A percentile compares a stretch with the other conserved stretches of the same genome.
Conservation (phyloP, 257 asterid species). For the Rubia yunnanensis region DNA sequence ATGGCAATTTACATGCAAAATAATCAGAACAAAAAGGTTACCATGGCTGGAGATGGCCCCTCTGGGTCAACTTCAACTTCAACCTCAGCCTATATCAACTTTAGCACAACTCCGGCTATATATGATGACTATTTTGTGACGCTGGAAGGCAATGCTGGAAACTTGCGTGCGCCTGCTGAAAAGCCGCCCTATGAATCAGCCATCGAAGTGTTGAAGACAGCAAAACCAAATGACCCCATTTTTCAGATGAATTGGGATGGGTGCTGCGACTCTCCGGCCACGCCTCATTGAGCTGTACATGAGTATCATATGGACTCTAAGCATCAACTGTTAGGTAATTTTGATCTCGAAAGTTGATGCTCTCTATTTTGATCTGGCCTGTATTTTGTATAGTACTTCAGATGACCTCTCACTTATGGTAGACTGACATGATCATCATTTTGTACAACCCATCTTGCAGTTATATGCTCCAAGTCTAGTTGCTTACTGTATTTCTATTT, state of each 20-base stretch:
- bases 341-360: background rate
- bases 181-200: constrained; percentile 27
- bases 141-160: constrained; percentile 18
- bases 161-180: constrained; percentile 20
- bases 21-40: constrained; percentile 7
- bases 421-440: background rate
- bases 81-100: constrained; percentile 22
- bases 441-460: background rate
- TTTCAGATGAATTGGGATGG: constrained; percentile 43
- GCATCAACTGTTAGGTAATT: background rate
- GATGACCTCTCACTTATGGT: background rate
- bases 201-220: constrained; percentile 33
- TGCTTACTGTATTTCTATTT: background rate
- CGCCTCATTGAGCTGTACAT: background rate
- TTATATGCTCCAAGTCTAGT: background rate
- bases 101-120: constrained; percentile 21
- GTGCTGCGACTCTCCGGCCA: constrained; percentile 7
- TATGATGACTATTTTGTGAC: constrained; percentile 40
- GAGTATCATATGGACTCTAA: background rate
- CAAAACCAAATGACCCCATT: constrained; percentile 30
- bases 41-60: constrained; percentile 7
- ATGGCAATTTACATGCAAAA: constrained; percentile 27
- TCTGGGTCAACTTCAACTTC: constrained; percentile 13
- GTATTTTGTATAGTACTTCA: background rate
- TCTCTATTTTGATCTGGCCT: background rate